Percentiles rank a stretch among this genome's conserved stretches.
Evolutionary conservation across 2,329 filamentous ascomycete genomes (phyloP).

Genomic region (Bertia moriformis): DNA sequence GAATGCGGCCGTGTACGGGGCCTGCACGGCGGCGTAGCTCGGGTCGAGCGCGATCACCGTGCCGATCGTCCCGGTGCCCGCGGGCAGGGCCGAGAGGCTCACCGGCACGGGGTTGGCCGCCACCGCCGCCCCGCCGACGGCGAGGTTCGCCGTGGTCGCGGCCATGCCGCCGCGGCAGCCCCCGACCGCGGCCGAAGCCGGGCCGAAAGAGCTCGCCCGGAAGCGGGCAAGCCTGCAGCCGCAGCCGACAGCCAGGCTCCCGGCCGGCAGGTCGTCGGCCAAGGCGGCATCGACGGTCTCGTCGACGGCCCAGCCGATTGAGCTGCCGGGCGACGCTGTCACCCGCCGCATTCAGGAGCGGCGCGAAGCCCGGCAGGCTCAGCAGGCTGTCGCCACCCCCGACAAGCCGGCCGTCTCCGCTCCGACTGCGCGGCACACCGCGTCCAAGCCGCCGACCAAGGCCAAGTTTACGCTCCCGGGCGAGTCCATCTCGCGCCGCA

Average conservation of each 20-base stretch:
- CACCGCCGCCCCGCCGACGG: too few relatives aligned
- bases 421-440: slow-evolving; percentile 7
- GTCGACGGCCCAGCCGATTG: slow-evolving; percentile 38
- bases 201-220: slow-evolving; percentile 12
- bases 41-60: too few relatives aligned
- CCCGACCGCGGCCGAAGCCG: slow-evolving; percentile 9
- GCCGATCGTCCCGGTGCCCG: too few relatives aligned
- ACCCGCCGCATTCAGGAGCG: slow-evolving; percentile 41
- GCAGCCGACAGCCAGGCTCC: slow-evolving; percentile 25
- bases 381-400: slow-evolving; percentile 13
- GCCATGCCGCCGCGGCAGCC: too few relatives aligned
- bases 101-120: too few relatives aligned
- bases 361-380: slow-evolving; percentile 35
- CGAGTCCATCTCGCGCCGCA: slow-evolving; percentile 26
- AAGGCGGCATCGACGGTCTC: slow-evolving; percentile 42
- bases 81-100: too few relatives aligned
- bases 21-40: too few relatives aligned
- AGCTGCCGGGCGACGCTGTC: slow-evolving; percentile 48
- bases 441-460: slow-evolving; percentile 4
- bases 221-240: slow-evolving; percentile 14
- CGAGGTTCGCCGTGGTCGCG: too few relatives aligned
- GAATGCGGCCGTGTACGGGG: too few relatives aligned
- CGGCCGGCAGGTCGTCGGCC: slow-evolving; percentile 24
- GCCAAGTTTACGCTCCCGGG: slow-evolving; percentile 18
- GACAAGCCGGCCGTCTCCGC: slow-evolving; percentile 9